Evolutionary conservation across 495 filamentous ascomycete genomes (phyloP), one percentile per base, ranked within the genome.

Genomic region (Podospora pseudocomata): DNA sequence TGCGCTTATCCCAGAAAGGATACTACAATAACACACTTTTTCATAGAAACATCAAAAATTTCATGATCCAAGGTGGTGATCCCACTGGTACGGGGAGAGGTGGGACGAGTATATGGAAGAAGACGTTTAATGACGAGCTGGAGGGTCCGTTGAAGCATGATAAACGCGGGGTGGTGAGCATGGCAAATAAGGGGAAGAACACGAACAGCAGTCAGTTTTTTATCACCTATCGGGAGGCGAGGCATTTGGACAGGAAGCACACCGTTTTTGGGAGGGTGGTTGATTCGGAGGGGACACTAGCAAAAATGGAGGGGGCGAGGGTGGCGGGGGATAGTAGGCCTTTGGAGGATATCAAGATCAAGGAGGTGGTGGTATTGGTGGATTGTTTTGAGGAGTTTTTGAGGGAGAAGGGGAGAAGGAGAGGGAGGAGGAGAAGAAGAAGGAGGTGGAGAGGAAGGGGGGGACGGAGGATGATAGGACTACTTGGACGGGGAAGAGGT

Each of bases 21-120:
- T 96, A 97, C 80, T 99, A 97, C 81, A 87, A 86, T 59, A 85
- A 83, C 74, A 86, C 96, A 7, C 71, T 84, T 23, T 98, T 98
- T 75, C 95, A 99, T 77, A 88, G 95, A 63, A 96, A 93, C 75
- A 97, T 99, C 73, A 86, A 86, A 28, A 92, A 91, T 68, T 99
- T 99, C 78, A 99, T 99, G 95, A 91, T 98, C 67, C 95, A 99
- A 75, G 96, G 96, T 65, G 95, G 95, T 68, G 95, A 99, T 75
- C 95, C 95, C 0, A 91, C 91, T 0, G 94, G 93, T 0, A 96
- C 92, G 1, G 95, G 95, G 9, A 84, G 90, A 53, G 94, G 94
- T n/a, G 95, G 95, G 0, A 81, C 86, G 55, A 92, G 89, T 73
- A 85, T 94, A 66, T 98, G 95, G 95, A 90, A 90, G 58, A 93